A percentile compares a stretch with the other conserved stretches of the same genome.
phyloP scores from a whole-genome alignment of 768 basidiomycete species.

The Mrakia gelida region DNA sequence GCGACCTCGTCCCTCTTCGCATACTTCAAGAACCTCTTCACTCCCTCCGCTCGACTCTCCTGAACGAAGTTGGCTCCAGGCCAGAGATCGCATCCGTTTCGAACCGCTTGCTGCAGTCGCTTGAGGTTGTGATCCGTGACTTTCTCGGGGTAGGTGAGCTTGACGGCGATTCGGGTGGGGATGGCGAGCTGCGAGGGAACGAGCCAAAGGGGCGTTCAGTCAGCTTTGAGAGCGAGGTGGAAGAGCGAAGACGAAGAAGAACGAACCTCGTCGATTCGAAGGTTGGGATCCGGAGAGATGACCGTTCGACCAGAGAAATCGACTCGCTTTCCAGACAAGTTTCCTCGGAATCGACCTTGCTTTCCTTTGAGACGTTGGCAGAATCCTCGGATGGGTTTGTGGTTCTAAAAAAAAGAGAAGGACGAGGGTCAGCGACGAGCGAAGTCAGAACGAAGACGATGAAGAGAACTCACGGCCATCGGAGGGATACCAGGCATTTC shows the following conservation, averaged over 20 bases:
- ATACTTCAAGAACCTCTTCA: slow-evolving; percentile 86
- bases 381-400: slow-evolving; percentile 94
- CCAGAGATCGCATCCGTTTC: slow-evolving; percentile 83
- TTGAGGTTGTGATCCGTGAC: slow-evolving; percentile 89
- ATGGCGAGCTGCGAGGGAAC: slow-evolving; percentile 83
- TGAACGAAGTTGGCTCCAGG: slow-evolving; percentile 95
- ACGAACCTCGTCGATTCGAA: slow-evolving; percentile 85
- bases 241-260: neutral
- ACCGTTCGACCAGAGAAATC: slow-evolving; percentile 98
- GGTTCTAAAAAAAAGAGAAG: slow-evolving; percentile 49
- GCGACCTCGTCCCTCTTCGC: slow-evolving; percentile 76
- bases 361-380: slow-evolving; percentile 98
- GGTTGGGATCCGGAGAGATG: slow-evolving; percentile 98
- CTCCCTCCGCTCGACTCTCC: slow-evolving; percentile 53
- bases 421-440: neutral
- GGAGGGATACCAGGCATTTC: slow-evolving; percentile 89
- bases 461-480: slow-evolving; percentile 50
- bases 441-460: slow-evolving; percentile 13
- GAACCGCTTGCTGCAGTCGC: slow-evolving; percentile 64
- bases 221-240: neutral
- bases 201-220: too few species aligned
- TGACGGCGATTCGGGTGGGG: slow-evolving; percentile 88
- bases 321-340: slow-evolving; percentile 96
- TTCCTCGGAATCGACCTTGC: slow-evolving; percentile 96
- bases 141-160: slow-evolving; percentile 92